Percentiles rank a stretch among this genome's conserved stretches.
Evolutionary conservation across 768 basidiomycete genomes (phyloP).

Genomic region (Tulasnella sp.): DNA sequence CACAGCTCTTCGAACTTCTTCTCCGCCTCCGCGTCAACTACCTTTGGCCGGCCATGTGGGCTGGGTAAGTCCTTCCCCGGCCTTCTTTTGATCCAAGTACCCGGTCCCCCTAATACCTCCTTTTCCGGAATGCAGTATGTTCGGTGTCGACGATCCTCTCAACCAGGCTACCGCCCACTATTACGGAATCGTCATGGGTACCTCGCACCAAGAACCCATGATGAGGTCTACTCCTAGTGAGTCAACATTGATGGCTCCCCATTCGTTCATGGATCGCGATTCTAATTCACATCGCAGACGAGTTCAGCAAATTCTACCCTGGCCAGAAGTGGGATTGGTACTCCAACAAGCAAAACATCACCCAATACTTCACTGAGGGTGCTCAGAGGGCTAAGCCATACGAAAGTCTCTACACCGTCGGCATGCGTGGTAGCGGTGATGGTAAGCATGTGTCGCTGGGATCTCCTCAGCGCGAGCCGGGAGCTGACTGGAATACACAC

Average conservation of each 20-base stretch:
- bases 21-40: conserved; percentile 66
- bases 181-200: conserved; percentile 70
- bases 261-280: neutral
- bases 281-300: conserved; percentile 38
- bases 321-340: conserved; percentile 61
- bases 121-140: conserved; percentile 39
- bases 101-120: neutral
- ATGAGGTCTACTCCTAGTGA: conserved; percentile 57
- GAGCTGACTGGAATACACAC: conserved; percentile 10
- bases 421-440: conserved; percentile 60
- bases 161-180: conserved; percentile 59
- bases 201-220: conserved; percentile 71
- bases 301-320: conserved; percentile 55
- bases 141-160: conserved; percentile 55
- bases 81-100: neutral
- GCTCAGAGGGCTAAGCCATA: conserved; percentile 55
- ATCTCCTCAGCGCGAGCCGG: too few relatives aligned
- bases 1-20: conserved; percentile 58
- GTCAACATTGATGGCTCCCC: neutral
- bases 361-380: conserved; percentile 60
- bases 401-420: conserved; percentile 63
- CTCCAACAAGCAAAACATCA: conserved; percentile 53
- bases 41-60: conserved; percentile 54
- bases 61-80: conserved; percentile 27
- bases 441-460: conserved; percentile 28